Evolutionary conservation across 1,139 yeast genomes (phyloP), one percentile per base, ranked within the genome.

Genomic region (Hemisphaericaspora xylofermentans): DNA sequence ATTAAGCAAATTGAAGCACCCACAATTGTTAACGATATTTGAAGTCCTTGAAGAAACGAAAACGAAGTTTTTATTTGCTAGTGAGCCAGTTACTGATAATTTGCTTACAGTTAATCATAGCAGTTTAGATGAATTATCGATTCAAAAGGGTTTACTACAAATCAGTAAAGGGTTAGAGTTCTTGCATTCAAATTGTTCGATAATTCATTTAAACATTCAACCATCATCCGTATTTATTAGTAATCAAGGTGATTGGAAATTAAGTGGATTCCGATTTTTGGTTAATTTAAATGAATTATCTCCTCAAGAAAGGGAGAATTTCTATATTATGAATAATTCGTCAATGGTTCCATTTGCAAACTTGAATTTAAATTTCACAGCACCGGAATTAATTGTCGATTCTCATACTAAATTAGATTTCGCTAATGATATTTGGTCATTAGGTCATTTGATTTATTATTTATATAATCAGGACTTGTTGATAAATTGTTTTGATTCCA

Each of bases 221-320:
- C 98, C 98, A 1, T 68, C 77, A 12, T 80, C 96, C 0, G 71
- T 93, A 1, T 77, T 84, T 45, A 75, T 93, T 19, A 91, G 86
- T 50, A 82, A 80, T 32, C 89, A 85, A 51, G 94, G 95, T 1
- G 98, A 93, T 62, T 94, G 98, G 98, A 93, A 91, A 61, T 61
- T 93, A 2, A 77, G 85, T 7, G 97, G 98, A 1, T 74, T 86
- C 48, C 77, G 77, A 38, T 84, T 84, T 52, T 60, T 87, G 21
- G 84, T 83, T 33, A 76, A 75, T 43, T 52, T 79, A 40, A 74
- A 61, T 48, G 76, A 73, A 35, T 64, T 78, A 6, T 62, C 78
- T 2, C 71, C 65, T 17, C 73, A 42, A 57, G 80, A 58, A 59
- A 65, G 81, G 59, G 71, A 68, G 8, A 82, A 78, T 42, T 82